Evolutionary conservation across 371 early-diverging fungal species (phyloP).

Genomic region (Mortierella sp.): DNA sequence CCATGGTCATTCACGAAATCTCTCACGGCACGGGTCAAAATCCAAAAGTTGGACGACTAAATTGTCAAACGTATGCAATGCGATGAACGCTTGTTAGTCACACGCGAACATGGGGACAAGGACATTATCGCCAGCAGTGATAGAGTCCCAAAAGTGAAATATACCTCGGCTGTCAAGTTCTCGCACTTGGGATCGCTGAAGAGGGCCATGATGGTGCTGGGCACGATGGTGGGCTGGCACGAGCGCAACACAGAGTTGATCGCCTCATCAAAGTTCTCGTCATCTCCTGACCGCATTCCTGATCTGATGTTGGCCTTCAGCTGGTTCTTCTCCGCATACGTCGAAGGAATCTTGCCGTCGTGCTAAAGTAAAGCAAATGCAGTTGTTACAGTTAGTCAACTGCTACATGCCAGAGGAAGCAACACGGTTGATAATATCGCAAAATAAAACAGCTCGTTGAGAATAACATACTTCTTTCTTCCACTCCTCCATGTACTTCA

Average conservation of each 20-base stretch:
- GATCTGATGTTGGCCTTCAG: constrained; percentile 72
- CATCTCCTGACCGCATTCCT: constrained; percentile 72
- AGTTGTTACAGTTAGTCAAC: background rate
- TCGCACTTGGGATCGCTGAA: constrained; percentile 68
- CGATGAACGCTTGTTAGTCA: background rate
- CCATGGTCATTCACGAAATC: constrained; percentile 77
- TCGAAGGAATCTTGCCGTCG: constrained; percentile 67
- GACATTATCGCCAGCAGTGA: background rate
- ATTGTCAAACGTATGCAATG: background rate
- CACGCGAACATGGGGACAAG: background rate
- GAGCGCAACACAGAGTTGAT: constrained; percentile 69
- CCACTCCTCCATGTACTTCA: constrained; percentile 81
- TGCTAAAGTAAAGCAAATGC: constrained; percentile 49
- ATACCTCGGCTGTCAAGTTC: constrained; percentile 64
- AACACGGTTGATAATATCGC: background rate
- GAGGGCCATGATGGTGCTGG: constrained; percentile 63
- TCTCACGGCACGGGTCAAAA: constrained; percentile 80
- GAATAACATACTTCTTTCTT: constrained; percentile 54
- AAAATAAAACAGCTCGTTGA: background rate
- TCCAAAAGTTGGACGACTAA: constrained; percentile 91
- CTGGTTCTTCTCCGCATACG: constrained; percentile 73
- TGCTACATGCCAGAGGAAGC: too few species aligned
- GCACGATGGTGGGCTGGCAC: constrained; percentile 60
- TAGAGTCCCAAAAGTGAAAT: background rate
- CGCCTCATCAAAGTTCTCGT: constrained; percentile 94